Conservation (phyloP, 345 rosid species). For the Salix suchowensis region DNA sequence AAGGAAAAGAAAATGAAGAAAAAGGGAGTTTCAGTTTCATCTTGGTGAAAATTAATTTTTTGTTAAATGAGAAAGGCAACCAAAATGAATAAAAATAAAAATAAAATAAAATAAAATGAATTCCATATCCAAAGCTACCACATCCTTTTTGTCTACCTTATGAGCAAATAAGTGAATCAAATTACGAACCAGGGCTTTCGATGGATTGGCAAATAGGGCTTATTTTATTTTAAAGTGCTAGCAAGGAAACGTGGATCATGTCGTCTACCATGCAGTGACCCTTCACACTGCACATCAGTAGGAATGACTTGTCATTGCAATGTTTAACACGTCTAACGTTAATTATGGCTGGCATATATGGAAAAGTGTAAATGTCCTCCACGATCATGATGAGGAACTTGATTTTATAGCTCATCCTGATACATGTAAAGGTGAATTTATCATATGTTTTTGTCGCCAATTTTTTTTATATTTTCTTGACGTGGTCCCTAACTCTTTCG, state of each 20-base stretch:
- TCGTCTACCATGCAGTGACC: neutral
- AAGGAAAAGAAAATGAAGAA: no score
- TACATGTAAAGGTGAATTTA: neutral
- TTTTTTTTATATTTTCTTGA: no score
- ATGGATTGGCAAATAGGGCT: neutral
- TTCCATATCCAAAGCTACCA: no score
- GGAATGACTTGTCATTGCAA: constrained; percentile 22
- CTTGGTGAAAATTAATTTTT: no score
- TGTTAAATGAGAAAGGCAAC: no score
- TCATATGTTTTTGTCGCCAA: neutral
- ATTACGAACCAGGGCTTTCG: neutral
- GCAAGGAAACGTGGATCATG: constrained; percentile 4
- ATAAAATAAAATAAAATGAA: no score
- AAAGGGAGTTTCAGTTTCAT: no score
- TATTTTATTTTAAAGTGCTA: neutral
- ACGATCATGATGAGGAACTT: neutral
- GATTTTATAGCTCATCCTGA: neutral
- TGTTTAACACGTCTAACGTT: constrained; percentile 11
- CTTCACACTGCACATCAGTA: neutral
- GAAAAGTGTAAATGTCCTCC: constrained; percentile 13
- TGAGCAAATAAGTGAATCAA: neutral
- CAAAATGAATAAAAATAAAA: no score
- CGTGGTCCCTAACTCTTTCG: no score
- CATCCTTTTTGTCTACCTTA: no score
- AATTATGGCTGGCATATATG: constrained; percentile 5